Base-by-base conservation (phyloP, 1,139 yeast species). In the Geotrichum cucujoidarum region DNA sequence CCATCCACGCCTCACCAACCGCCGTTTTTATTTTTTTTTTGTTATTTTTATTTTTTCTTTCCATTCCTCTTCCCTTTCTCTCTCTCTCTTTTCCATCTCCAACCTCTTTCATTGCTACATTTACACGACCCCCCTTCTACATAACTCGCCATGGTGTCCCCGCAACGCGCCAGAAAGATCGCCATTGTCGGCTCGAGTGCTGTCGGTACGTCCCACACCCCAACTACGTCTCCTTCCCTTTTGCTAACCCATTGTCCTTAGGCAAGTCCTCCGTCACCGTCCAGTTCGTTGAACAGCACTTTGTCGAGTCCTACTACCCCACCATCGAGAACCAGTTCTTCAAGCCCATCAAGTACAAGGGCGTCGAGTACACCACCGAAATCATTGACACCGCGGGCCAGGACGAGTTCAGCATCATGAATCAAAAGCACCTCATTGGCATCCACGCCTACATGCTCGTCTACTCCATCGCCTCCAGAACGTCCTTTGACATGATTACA, bases 351-450 rank as follows among this genome's bases (percentile, higher is more conserved):
- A 76, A 72, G 53, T 79, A 82, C 65, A 80, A 83, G 56, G 86
- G 85, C 55, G 82, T 81, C 59, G 87, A 83, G 50, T 88, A 84
- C 62, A 84, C 85, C 49, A 79, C 92, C 25, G 96, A 89, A 64
- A 85, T 89, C 52, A 72, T 89, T 55, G 97, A 89, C 63, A 89
- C 97, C 0, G 95, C 96, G 0, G 97, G 97, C n/a, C 71, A 71
- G 70, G 95, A 89, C 66, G 95, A 89, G 70, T 86, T 83, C 63
- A 80, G 88, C 52, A 81, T 87, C 59, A 79, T 89, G 71, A 85
- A 81, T 62, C 92, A 86, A 65, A 85, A 86, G 60, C 85, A 87
- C 55, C 70, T 87, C 49, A 84, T 86, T 48, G 95, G 95, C 14
- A 80, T 85, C 47, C 95, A 87, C 62, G 97, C 96, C 1, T 86